Evolutionary conservation across 208 protist genomes (phyloP).

Genomic region (Porcisia deanei): DNA sequence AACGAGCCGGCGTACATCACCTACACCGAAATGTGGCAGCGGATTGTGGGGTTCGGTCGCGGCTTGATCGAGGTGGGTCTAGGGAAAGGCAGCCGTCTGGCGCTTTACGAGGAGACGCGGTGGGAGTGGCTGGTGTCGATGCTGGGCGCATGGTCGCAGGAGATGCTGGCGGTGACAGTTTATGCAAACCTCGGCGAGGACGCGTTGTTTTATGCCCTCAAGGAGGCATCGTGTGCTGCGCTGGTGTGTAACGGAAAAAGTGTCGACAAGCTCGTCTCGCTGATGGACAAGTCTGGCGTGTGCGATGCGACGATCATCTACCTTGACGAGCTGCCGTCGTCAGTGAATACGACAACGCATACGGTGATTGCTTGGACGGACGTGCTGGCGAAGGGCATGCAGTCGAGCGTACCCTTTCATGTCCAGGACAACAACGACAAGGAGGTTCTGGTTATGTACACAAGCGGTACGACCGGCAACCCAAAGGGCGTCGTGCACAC

Average conservation of each 20-base stretch:
- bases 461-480: slow-evolving; percentile 89
- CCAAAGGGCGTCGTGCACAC: slow-evolving; percentile 91
- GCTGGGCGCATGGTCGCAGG: slow-evolving; percentile 71
- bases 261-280: slow-evolving; percentile 42
- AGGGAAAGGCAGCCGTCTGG: slow-evolving; percentile 37
- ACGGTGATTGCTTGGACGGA: slow-evolving; percentile 44
- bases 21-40: slow-evolving; percentile 60
- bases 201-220: slow-evolving; percentile 76
- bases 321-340: slow-evolving; percentile 57
- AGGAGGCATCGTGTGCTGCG: slow-evolving; percentile 67
- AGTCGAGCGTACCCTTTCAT: slow-evolving; percentile 5
- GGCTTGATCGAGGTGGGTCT: slow-evolving; percentile 64
- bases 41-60: slow-evolving; percentile 54
- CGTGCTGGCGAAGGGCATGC: slow-evolving; percentile 57
- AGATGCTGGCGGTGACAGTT: slow-evolving; percentile 70
- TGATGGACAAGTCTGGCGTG: slow-evolving; percentile 32
- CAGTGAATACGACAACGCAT: slow-evolving; percentile 26
- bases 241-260: slow-evolving; percentile 79
- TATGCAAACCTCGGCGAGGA: slow-evolving; percentile 89
- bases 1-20: slow-evolving; percentile 53
- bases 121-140: slow-evolving; percentile 86
- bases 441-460: slow-evolving; percentile 88
- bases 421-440: slow-evolving; percentile 49
- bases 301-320: slow-evolving; percentile 49
- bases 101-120: slow-evolving; percentile 87